Evolutionary conservation across 352 stramenopile genomes (phyloP), one percentile per base, ranked within the genome.

Genomic region (Phytophthora citricola): DNA sequence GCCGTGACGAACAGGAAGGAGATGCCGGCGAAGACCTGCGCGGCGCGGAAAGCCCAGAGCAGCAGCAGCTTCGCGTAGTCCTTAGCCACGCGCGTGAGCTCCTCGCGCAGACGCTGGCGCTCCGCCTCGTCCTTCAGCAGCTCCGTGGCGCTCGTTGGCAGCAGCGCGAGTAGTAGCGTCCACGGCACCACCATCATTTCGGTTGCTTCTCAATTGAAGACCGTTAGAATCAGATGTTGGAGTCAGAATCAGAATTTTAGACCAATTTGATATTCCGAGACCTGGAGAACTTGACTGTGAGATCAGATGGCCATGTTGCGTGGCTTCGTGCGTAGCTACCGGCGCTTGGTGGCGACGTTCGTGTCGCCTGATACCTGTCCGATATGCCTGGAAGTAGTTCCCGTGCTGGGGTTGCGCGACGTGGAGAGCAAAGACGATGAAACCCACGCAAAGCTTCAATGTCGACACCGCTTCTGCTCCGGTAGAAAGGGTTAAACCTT

Each of bases 381-480:
- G 38, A 89, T 92, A 45, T 92, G 83, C 39, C 50, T 91, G 48
- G 80, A 92, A n/a, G 27, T 53, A 24, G 71, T 92, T 8, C 81
- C 84, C 0, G 55, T 85, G 48, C 53, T 85, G 31, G 63, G 48
- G 17, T 56, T 85, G 36, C 20, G 52, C 3, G 79, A 89, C 40
- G 61, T 79, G 39, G 39, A 69, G 57, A 20, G 50, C 0, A 59
- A 41, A 49, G 52, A 24, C 11, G 43, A 73, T 24, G 58, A 83
- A 46, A 48, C 61, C 1, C 69, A 84, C 52, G 74, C 65, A 15
- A 87, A 81, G 64, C 58, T 92, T 48, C 52, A 57, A 8, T 91
- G 82, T 50, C 69, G 74, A 15, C 82, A 91, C 64, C 83, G 78
- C 52, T 91, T 88, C 52, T 91, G 82, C 54, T 63, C 70, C 36